Percentiles rank a stretch among this genome's conserved stretches.
Evolutionary conservation across 371 early-diverging fungal genomes (phyloP).

Genomic region (Synchytrium microbalum): DNA sequence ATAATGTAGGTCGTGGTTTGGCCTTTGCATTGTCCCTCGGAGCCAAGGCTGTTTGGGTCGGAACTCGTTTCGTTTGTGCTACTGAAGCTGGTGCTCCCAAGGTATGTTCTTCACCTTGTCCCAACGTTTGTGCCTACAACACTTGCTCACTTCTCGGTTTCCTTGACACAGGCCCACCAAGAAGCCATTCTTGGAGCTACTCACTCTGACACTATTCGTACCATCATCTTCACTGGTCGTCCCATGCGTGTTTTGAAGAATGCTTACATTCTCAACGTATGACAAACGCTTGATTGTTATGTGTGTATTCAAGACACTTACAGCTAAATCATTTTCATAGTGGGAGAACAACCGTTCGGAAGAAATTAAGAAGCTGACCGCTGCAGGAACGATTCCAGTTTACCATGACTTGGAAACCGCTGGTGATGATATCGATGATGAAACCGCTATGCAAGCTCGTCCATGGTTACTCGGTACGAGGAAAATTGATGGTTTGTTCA

Average conservation of each 20-base stretch:
- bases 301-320: no score
- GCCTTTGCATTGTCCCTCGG: slow-evolving; percentile 29
- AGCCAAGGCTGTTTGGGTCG: slow-evolving; percentile 36
- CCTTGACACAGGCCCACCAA: no score
- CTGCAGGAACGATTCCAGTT: slow-evolving; percentile 23
- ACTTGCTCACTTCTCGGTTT: no score
- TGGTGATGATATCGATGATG: slow-evolving; percentile 12
- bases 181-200: no score
- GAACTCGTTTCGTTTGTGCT: slow-evolving; percentile 31
- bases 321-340: slow-evolving; percentile 4
- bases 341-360: slow-evolving; percentile 25
- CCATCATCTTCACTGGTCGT: slow-evolving; percentile 34
- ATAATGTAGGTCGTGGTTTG: slow-evolving; percentile 33
- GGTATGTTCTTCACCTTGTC: no score
- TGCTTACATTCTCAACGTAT: slow-evolving; percentile 5
- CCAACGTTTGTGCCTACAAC: slow-evolving; percentile 26
- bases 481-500: neutral
- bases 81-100: slow-evolving; percentile 32
- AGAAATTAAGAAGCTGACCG: slow-evolving; percentile 24
- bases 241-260: slow-evolving; percentile 28
- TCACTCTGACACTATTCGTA: slow-evolving; percentile 31
- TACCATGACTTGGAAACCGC: neutral
- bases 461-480: slow-evolving; percentile 11
- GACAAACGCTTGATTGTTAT: no score
- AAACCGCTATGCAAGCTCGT: slow-evolving; percentile 16